phyloP scores from a whole-genome alignment of 2,329 filamentous ascomycete genomes.

The Aspergillus pseudonomiae region DNA sequence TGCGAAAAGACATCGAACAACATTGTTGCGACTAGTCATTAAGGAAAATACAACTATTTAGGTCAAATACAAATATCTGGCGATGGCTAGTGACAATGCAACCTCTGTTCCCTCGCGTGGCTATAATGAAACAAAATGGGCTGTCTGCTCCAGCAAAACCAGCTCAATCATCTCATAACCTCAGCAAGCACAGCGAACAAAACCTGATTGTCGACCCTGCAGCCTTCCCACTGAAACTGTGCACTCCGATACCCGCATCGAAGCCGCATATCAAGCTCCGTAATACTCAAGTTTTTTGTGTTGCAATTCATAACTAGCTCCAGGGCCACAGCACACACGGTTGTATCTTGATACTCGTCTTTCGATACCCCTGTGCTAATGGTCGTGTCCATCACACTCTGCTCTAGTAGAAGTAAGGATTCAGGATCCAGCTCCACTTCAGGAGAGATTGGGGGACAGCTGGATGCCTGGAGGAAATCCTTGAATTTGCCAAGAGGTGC shows the following conservation, averaged over 20 bases:
- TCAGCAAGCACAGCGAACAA: not conserved
- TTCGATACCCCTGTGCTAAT: not conserved
- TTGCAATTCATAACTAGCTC: conserved; percentile 1
- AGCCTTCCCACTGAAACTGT: conserved; percentile 9
- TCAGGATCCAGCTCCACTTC: not conserved
- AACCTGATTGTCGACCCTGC: conserved; percentile 2
- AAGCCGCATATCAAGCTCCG: conserved; percentile 5
- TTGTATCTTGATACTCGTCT: conserved; percentile 6
- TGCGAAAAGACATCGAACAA: too few relatives aligned
- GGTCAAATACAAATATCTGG: too few relatives aligned
- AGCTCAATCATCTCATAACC: not conserved
- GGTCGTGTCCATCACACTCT: not conserved
- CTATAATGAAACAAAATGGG: too few relatives aligned
- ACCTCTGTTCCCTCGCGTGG: too few relatives aligned
- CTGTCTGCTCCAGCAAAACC: too few relatives aligned
- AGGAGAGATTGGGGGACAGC: not conserved
- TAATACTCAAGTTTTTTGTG: conserved; percentile 4
- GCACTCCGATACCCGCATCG: conserved; percentile 8
- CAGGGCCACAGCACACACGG: conserved; percentile 6
- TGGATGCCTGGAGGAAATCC: not conserved
- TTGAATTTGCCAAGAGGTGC: not conserved
- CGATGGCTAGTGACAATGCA: too few relatives aligned
- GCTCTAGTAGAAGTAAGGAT: not conserved
- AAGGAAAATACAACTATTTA: too few relatives aligned
- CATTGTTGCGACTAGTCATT: too few relatives aligned